Conservation (phyloP, 2,329 filamentous ascomycete species). For the Calonectria crousiana region DNA sequence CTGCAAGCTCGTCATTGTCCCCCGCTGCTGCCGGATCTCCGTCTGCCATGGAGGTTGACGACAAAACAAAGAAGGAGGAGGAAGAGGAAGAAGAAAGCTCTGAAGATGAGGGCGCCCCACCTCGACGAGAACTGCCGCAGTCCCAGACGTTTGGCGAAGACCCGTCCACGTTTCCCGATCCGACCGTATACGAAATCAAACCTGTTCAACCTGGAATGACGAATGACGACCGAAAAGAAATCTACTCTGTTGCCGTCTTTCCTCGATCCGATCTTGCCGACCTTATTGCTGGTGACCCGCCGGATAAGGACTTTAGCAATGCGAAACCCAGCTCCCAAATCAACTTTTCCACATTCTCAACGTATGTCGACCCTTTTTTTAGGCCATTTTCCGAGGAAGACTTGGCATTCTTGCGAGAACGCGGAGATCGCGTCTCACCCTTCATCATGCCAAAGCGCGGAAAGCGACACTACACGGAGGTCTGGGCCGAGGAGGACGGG, state of each 20-base stretch:
- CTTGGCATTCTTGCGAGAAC: constrained; percentile 89
- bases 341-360: constrained; percentile 91
- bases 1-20: constrained; percentile 71
- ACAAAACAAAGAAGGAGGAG: constrained; percentile 56
- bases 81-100: constrained; percentile 63
- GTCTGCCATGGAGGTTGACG: constrained; percentile 70
- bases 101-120: constrained; percentile 70
- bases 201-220: constrained; percentile 80
- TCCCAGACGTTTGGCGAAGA: constrained; percentile 93
- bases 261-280: constrained; percentile 85
- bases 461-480: constrained; percentile 86
- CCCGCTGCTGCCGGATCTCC: constrained; percentile 65
- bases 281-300: constrained; percentile 87
- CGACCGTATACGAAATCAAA: constrained; percentile 93
- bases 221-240: constrained; percentile 86
- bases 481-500: constrained; percentile 96
- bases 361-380: constrained; percentile 92
- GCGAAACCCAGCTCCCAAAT: constrained; percentile 95
- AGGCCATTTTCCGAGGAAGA: constrained; percentile 93
- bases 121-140: constrained; percentile 76
- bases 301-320: constrained; percentile 95
- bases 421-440: constrained; percentile 84
- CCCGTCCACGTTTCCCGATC: constrained; percentile 90
- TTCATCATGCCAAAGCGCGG: constrained; percentile 90
- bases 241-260: constrained; percentile 89